Evolutionary conservation across 2,329 filamentous ascomycete genomes (phyloP).

Genomic region (Penicillium sp.): DNA sequence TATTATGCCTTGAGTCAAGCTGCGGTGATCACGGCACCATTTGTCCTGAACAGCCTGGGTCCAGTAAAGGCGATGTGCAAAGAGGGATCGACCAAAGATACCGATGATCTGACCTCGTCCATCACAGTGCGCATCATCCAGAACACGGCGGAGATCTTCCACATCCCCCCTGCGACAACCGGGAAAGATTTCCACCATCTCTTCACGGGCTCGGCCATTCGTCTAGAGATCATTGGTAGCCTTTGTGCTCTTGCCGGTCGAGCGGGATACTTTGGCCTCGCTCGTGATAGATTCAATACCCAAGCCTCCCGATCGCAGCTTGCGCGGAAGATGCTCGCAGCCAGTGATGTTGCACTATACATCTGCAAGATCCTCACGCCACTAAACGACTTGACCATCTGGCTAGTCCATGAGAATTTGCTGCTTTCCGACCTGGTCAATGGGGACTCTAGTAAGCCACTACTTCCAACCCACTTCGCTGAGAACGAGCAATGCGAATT

Average conservation of each 20-base stretch:
- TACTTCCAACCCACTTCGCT: not conserved
- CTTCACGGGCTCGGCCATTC: slow-evolving; percentile 38
- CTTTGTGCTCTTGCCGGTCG: slow-evolving; percentile 40
- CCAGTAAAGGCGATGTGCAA: slow-evolving; percentile 17
- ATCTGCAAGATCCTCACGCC: slow-evolving; percentile 40
- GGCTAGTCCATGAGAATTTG: slow-evolving; percentile 36
- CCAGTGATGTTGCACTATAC: slow-evolving; percentile 38
- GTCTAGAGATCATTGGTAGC: slow-evolving; percentile 41
- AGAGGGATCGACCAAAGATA: slow-evolving; percentile 9
- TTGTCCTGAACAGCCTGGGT: slow-evolving; percentile 35
- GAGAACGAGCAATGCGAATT: not conserved
- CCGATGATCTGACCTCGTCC: slow-evolving; percentile 10
- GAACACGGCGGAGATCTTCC: slow-evolving; percentile 27
- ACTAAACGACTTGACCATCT: slow-evolving; percentile 38
- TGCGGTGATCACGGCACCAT: slow-evolving; percentile 35
- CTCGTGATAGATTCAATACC: slow-evolving; percentile 13
- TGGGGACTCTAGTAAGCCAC: slow-evolving; percentile 37
- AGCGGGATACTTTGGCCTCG: slow-evolving; percentile 23
- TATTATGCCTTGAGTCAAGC: slow-evolving; percentile 30
- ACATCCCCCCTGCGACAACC: slow-evolving; percentile 22
- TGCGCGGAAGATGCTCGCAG: slow-evolving; percentile 27
- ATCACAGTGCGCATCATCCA: slow-evolving; percentile 22
- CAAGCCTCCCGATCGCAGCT: slow-evolving; percentile 17
- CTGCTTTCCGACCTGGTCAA: slow-evolving; percentile 37
- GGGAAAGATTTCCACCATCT: slow-evolving; percentile 38